Percentiles rank a stretch among this genome's conserved stretches.
Conservation (phyloP, 805 yeast genomes). For the Candida hungchunana region DNA sequence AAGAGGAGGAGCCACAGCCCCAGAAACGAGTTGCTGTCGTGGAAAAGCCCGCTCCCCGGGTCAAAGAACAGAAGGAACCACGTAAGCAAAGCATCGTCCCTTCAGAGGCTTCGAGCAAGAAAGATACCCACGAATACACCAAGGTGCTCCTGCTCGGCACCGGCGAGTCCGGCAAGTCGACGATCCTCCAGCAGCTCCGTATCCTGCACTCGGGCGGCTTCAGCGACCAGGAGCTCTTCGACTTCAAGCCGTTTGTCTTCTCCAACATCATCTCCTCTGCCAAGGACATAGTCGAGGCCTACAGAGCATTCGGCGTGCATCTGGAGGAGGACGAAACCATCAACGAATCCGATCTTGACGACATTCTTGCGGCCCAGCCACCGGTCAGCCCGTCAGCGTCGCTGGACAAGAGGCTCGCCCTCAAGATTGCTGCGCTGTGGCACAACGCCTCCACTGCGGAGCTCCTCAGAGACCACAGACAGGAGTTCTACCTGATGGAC, state of each 20-base stretch:
- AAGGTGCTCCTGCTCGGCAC: conserved; percentile 81
- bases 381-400: conserved; percentile 49
- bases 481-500: conserved; percentile 78
- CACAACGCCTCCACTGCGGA: conserved; percentile 51
- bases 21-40: too few species aligned
- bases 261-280: conserved; percentile 76
- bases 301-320: conserved; percentile 41
- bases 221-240: conserved; percentile 55
- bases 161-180: conserved; percentile 54
- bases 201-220: conserved; percentile 39
- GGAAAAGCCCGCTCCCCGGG: conserved; percentile 2
- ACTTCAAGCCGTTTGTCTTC: conserved; percentile 75
- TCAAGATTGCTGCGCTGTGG: conserved; percentile 50
- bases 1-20: too few species aligned
- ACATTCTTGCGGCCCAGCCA: conserved; percentile 22
- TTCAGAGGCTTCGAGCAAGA: conserved; percentile 23
- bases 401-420: conserved; percentile 47
- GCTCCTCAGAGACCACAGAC: conserved; percentile 54
- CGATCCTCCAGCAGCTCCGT: conserved; percentile 42
- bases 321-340: conserved; percentile 30
- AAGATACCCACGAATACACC: conserved; percentile 40
- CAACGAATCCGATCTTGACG: conserved; percentile 27
- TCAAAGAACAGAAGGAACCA: not conserved
- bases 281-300: conserved; percentile 63
- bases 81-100: conserved; percentile 24